A percentile compares a stretch with the other conserved stretches of the same genome.
These are phyloP conservation scores for Deinandra increscens DNA, from an alignment of 129 eudicot genomes.

Conservation along the genomic window DNA sequence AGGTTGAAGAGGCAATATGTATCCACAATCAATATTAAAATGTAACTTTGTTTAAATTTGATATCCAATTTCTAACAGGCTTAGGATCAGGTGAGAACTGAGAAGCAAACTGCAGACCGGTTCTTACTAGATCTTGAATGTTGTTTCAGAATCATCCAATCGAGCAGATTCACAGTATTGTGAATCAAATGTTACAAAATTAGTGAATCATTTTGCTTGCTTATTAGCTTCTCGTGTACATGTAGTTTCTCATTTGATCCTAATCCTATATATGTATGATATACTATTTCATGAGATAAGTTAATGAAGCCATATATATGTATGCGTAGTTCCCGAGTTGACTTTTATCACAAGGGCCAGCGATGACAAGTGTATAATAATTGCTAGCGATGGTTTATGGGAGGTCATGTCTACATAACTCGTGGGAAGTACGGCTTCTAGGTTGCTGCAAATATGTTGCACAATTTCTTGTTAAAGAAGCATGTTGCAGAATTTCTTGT, in stretches of 20 bases:
- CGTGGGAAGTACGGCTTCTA: not conserved
- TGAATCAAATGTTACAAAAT: not conserved
- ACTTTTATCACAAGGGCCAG: constrained; percentile 20
- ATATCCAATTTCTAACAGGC: no score
- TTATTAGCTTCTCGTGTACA: not conserved
- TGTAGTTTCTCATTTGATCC: no score
- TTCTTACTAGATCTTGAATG: no score
- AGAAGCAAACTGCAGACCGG: no score
- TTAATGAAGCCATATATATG: constrained; percentile 19
- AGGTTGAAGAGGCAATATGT: not conserved
- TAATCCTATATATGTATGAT: not conserved
- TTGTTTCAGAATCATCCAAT: no score
- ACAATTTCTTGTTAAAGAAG: constrained; percentile 17
- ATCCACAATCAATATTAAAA: not conserved
- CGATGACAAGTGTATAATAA: constrained; percentile 23
- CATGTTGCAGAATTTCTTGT: constrained; percentile 20
- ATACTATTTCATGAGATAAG: constrained; percentile 25
- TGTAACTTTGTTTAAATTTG: not conserved
- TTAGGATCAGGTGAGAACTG: no score
- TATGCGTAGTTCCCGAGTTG: constrained; percentile 21
- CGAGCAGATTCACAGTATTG: no score
- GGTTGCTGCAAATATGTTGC: constrained; percentile 21
- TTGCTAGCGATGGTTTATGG: constrained; percentile 36
- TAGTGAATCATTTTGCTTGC: not conserved
- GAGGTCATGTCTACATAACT: not conserved